Percentiles rank a stretch among this genome's conserved stretches.
These are phyloP conservation scores for Lasiosphaeria ovina DNA, from an alignment of 495 filamentous ascomycete genomes.

Conservation along the genomic window DNA sequence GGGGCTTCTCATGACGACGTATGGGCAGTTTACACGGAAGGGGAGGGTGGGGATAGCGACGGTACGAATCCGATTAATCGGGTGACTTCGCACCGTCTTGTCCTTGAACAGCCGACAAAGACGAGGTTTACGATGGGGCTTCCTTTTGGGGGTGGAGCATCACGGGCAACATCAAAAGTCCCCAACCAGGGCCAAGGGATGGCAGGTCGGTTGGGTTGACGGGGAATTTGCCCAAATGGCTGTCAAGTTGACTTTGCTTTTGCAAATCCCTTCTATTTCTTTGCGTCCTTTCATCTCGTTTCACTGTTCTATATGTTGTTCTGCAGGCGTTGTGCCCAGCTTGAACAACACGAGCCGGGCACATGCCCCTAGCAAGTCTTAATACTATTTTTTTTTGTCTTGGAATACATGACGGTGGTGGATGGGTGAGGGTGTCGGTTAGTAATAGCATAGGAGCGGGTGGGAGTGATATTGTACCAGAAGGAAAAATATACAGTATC, in stretches of 20 bases:
- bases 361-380: neutral
- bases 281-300: neutral
- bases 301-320: slow-evolving; percentile 1
- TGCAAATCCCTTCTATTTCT: neutral
- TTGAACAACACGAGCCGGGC: neutral
- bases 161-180: neutral
- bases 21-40: slow-evolving; percentile 8
- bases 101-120: neutral
- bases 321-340: neutral
- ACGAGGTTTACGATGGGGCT: neutral
- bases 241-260: neutral
- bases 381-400: neutral
- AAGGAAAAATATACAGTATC: too few species aligned
- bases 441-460: neutral
- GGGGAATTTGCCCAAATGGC: neutral
- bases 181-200: neutral
- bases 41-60: slow-evolving; percentile 1
- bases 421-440: neutral
- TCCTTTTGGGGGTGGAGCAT: neutral
- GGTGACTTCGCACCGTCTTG: neutral
- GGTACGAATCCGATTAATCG: neutral
- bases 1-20: slow-evolving; percentile 29
- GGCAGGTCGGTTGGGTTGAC: slow-evolving; percentile 1
- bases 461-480: too few species aligned
- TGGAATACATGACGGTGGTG: neutral